Percentiles rank a stretch among this genome's conserved stretches.
phyloP scores from a whole-genome alignment of 306 rosid species.

The Acmispon strigosus region DNA sequence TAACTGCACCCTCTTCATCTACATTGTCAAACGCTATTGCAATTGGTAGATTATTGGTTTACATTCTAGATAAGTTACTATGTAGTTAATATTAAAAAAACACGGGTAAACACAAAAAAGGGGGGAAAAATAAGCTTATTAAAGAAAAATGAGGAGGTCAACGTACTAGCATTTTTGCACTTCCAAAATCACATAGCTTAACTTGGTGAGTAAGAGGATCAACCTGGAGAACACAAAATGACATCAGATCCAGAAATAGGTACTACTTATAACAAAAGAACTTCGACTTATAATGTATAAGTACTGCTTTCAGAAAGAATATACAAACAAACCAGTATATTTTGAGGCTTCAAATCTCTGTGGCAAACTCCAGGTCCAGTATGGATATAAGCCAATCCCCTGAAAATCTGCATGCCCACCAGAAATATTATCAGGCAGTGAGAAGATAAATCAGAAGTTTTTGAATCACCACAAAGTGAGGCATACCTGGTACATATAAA shows the following conservation, averaged over 20 bases:
- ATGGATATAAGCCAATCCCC: slow-evolving; percentile 91
- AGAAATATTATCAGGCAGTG: slow-evolving; percentile 5
- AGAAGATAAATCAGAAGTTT: neutral
- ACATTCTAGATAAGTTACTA: neutral
- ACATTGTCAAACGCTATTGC: neutral
- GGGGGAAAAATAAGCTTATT: neutral
- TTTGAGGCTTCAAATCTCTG: slow-evolving; percentile 94
- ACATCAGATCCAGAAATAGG: slow-evolving; percentile 4
- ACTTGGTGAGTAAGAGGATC: slow-evolving; percentile 96
- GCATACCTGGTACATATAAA: slow-evolving; percentile 85
- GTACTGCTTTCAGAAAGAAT: neutral
- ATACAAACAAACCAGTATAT: slow-evolving; percentile 65
- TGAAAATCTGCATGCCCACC: slow-evolving; percentile 56
- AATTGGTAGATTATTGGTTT: neutral
- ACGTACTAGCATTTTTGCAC: slow-evolving; percentile 92
- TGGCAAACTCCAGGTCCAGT: slow-evolving; percentile 92
- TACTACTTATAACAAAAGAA: neutral
- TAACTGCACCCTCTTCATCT: neutral
- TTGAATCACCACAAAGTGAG: neutral
- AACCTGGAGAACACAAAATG: slow-evolving; percentile 48
- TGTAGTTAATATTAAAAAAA: neutral
- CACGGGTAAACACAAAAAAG: neutral
- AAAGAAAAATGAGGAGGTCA: slow-evolving; percentile 20
- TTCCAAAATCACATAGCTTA: slow-evolving; percentile 95
- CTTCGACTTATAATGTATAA: neutral